phyloP scores from a whole-genome alignment of 371 early-diverging fungal genomes.

The Sporodiniella umbellata region DNA sequence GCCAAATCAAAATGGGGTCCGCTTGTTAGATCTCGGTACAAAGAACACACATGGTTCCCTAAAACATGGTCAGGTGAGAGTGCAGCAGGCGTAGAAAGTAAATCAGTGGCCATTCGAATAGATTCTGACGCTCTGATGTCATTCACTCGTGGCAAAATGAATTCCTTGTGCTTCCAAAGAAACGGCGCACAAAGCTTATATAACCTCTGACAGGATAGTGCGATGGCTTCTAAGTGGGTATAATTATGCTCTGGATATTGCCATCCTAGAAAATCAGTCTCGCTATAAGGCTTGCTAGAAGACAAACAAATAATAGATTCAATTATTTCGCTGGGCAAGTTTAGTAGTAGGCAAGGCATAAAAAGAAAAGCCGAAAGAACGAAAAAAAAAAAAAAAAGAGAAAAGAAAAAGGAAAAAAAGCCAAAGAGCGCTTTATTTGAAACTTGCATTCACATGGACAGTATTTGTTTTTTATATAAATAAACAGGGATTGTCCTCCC shows the following conservation, averaged over 20 bases:
- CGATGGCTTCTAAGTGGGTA: slow-evolving; percentile 27
- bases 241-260: slow-evolving; percentile 37
- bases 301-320: slow-evolving; percentile 28
- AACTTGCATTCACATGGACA: not conserved
- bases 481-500: too few species aligned
- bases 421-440: not conserved
- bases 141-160: slow-evolving; percentile 38
- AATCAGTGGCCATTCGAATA: slow-evolving; percentile 37
- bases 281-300: slow-evolving; percentile 7
- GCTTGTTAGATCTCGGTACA: slow-evolving; percentile 37
- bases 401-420: not conserved
- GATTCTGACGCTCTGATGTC: slow-evolving; percentile 21
- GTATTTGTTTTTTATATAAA: not conserved
- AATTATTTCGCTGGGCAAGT: slow-evolving; percentile 38
- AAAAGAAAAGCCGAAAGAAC: slow-evolving; percentile 1
- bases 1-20: slow-evolving; percentile 35
- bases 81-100: slow-evolving; percentile 22
- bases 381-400: slow-evolving; percentile 2
- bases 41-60: slow-evolving; percentile 39
- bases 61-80: slow-evolving; percentile 21
- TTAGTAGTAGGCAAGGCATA: slow-evolving; percentile 11
- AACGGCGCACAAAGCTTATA: slow-evolving; percentile 39
- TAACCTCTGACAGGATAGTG: slow-evolving; percentile 31
- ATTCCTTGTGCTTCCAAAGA: slow-evolving; percentile 49
- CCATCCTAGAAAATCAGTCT: slow-evolving; percentile 37